Conservation (phyloP, 495 filamentous ascomycete genomes). For the Cenococcum geophilum region DNA sequence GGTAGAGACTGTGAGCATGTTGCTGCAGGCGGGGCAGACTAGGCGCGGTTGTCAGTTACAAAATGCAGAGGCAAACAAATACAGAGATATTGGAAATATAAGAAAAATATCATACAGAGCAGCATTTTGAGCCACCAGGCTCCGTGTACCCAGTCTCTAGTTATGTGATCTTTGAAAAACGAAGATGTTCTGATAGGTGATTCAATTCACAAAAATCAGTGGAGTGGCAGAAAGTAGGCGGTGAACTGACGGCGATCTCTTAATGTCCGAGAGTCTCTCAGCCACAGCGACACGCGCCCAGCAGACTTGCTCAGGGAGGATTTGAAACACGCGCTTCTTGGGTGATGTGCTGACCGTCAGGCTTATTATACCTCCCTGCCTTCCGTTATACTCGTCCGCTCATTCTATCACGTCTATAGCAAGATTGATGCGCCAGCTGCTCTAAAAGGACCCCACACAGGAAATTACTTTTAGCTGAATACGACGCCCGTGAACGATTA, state of each 20-base stretch:
- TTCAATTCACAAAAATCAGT: too few relatives aligned
- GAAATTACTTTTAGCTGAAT: not conserved
- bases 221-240: not conserved
- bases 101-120: constrained; percentile 49
- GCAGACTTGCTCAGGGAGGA: not conserved
- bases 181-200: too few relatives aligned
- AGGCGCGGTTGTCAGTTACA: not conserved
- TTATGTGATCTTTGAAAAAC: too few relatives aligned
- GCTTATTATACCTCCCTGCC: not conserved
- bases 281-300: constrained; percentile 24
- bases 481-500: not conserved
- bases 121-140: constrained; percentile 47
- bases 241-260: not conserved
- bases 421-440: not conserved
- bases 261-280: not conserved
- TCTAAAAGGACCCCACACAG: not conserved
- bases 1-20: constrained; percentile 69
- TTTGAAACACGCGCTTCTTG: not conserved
- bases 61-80: not conserved
- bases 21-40: constrained; percentile 93
- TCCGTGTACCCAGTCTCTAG: too few relatives aligned
- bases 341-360: not conserved
- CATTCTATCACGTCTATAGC: not conserved
- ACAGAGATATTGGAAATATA: not conserved
- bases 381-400: not conserved